Evolutionary conservation across 1,139 yeast genomes (phyloP).

Genomic region (Williopsis jadinii): DNA sequence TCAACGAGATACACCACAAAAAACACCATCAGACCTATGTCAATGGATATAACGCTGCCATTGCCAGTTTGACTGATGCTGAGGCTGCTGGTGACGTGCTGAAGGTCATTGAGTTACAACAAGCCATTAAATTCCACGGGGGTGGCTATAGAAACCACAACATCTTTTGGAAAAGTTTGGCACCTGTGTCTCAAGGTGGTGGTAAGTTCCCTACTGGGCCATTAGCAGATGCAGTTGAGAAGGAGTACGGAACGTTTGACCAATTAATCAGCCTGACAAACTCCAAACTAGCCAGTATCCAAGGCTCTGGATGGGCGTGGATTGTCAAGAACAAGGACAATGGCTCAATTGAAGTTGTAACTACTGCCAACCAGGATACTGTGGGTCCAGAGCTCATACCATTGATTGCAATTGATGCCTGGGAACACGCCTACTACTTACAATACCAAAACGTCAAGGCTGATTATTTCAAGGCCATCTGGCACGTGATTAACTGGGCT

Average conservation of each 20-base stretch:
- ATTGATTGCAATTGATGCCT: slow-evolving; percentile 90
- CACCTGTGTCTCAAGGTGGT: slow-evolving; percentile 78
- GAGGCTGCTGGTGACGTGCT: slow-evolving; percentile 55
- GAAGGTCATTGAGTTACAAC: slow-evolving; percentile 66
- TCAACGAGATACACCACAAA: slow-evolving; percentile 83
- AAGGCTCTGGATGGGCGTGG: slow-evolving; percentile 99
- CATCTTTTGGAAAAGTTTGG: slow-evolving; percentile 86
- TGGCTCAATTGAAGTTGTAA: slow-evolving; percentile 77
- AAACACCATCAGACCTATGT: slow-evolving; percentile 96
- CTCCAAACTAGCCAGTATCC: slow-evolving; percentile 80
- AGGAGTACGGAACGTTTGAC: slow-evolving; percentile 74
- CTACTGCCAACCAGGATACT: slow-evolving; percentile 88
- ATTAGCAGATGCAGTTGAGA: slow-evolving; percentile 54
- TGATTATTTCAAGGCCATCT: slow-evolving; percentile 29
- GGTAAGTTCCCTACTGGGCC: slow-evolving; percentile 69
- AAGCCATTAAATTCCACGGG: slow-evolving; percentile 85
- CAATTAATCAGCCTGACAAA: slow-evolving; percentile 63
- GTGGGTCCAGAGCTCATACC: slow-evolving; percentile 71
- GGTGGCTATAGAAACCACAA: slow-evolving; percentile 91
- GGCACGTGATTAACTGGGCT: slow-evolving; percentile 34
- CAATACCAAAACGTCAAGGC: slow-evolving; percentile 93
- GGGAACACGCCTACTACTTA: slow-evolving; percentile 98
- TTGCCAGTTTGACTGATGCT: slow-evolving; percentile 75
- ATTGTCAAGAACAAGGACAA: slow-evolving; percentile 81
- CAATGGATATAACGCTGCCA: slow-evolving; percentile 76